These are phyloP conservation scores for Aspergillus sclerotialis DNA, from an alignment of 2,329 filamentous ascomycete genomes.

Conservation along the genomic window DNA sequence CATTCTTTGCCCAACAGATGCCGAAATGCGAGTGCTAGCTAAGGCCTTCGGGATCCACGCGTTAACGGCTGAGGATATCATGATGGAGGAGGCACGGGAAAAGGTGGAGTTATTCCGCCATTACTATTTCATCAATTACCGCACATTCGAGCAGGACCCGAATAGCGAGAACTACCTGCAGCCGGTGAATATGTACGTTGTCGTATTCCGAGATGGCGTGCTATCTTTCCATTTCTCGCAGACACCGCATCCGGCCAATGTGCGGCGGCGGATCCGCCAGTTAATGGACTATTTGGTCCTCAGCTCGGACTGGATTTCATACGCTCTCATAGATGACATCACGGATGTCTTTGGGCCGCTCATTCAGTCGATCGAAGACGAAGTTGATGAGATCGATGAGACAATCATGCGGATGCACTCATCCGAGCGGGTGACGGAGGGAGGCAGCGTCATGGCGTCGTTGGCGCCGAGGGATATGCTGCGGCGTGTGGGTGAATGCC, in stretches of 20 bases:
- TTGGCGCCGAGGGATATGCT: constrained; percentile 71
- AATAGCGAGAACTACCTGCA: constrained; percentile 86
- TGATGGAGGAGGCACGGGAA: constrained; percentile 94
- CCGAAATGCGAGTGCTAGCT: constrained; percentile 88
- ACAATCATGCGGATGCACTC: constrained; percentile 78
- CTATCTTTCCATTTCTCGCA: constrained; percentile 96
- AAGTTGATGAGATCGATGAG: constrained; percentile 96
- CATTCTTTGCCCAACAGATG: constrained; percentile 80
- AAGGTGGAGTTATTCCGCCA: constrained; percentile 96
- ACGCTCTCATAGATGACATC: constrained; percentile 96
- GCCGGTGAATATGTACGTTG: constrained; percentile 94
- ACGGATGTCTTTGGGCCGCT: constrained; percentile 92
- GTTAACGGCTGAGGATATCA: constrained; percentile 89
- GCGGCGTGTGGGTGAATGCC: constrained; percentile 81
- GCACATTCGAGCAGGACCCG: constrained; percentile 91
- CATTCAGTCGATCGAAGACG: constrained; percentile 87
- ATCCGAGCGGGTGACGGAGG: constrained; percentile 32
- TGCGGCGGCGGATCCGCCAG: constrained; percentile 86
- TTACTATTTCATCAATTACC: constrained; percentile 98
- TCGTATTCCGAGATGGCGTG: constrained; percentile 92
- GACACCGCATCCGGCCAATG: constrained; percentile 92
- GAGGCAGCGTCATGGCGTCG: constrained; percentile 21
- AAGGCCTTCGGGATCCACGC: constrained; percentile 95
- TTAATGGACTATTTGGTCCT: constrained; percentile 88
- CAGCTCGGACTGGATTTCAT: constrained; percentile 95